A percentile compares a stretch with the other conserved stretches of the same genome.
phyloP scores from a whole-genome alignment of 441 rosid genomes.

The Metrosideros polymorpha region DNA sequence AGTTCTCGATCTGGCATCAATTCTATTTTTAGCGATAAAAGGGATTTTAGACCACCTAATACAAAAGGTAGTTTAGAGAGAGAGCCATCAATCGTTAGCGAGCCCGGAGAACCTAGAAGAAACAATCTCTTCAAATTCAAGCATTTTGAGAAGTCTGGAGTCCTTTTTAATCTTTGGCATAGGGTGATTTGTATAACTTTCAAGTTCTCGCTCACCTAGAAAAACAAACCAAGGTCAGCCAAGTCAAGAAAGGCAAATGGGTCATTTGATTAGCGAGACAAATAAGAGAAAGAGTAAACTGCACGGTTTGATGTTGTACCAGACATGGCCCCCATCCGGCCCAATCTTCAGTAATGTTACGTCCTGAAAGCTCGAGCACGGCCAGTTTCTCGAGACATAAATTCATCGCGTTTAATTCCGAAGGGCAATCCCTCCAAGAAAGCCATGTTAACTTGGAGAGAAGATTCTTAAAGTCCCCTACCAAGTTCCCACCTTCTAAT shows the following conservation, averaged over 20 bases:
- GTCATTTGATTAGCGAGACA: background rate
- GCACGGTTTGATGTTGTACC: background rate
- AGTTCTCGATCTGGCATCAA: background rate
- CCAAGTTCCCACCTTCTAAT: background rate
- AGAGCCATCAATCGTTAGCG: background rate
- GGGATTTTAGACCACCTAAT: background rate
- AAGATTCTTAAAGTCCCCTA: background rate
- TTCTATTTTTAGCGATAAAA: background rate
- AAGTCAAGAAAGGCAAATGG: background rate
- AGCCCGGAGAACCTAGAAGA: background rate
- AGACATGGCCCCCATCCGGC: background rate
- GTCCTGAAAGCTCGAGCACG: background rate
- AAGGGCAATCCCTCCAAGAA: background rate
- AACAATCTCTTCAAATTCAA: background rate
- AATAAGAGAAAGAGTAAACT: background rate
- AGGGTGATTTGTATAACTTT: background rate
- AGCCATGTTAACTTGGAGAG: background rate
- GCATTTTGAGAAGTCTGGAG: background rate
- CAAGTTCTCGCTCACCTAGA: background rate
- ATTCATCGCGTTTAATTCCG: rapidly evolving
- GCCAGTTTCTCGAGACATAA: background rate
- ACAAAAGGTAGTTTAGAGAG: background rate
- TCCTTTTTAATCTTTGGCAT: background rate
- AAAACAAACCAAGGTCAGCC: background rate
- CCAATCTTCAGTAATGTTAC: background rate